These are phyloP conservation scores for Kwoniella pini DNA, from an alignment of 768 basidiomycete genomes.

Conservation along the genomic window DNA sequence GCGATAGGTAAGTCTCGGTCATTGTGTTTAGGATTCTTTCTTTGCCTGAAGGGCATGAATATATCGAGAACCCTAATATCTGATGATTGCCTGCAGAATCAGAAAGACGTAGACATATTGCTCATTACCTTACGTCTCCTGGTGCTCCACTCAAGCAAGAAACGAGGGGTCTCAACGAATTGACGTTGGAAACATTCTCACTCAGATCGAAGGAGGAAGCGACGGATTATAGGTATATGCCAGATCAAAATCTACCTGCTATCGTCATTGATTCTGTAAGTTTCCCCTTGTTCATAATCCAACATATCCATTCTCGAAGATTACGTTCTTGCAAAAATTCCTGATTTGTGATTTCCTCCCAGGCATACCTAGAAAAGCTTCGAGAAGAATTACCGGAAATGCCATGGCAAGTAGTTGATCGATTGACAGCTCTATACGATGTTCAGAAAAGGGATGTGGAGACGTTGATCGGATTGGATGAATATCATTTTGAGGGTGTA, in stretches of 20 bases:
- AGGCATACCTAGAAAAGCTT: conserved; percentile 68
- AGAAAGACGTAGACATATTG: conserved; percentile 78
- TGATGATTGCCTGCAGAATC: conserved; percentile 63
- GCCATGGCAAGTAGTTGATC: conserved; percentile 64
- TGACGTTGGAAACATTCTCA: conserved; percentile 74
- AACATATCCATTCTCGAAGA: not conserved
- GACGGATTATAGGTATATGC: conserved; percentile 96
- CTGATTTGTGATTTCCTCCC: not conserved
- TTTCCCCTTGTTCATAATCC: not conserved
- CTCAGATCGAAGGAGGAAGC: conserved; percentile 89
- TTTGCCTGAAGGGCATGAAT: too few relatives aligned
- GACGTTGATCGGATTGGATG: conserved; percentile 69
- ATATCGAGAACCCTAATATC: too few relatives aligned
- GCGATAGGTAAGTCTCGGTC: conserved; percentile 69
- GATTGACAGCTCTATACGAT: conserved; percentile 61
- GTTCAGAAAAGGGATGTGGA: conserved; percentile 69
- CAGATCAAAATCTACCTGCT: conserved; percentile 87
- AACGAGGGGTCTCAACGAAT: conserved; percentile 86
- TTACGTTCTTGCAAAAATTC: not conserved
- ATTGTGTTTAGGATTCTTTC: too few relatives aligned
- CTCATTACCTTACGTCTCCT: conserved; percentile 53
- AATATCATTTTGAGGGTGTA: conserved; percentile 66
- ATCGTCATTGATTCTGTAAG: conserved; percentile 56
- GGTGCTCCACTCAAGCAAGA: conserved; percentile 70
- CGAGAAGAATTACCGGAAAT: conserved; percentile 69